Evolutionary conservation across 2,329 filamentous ascomycete species (phyloP), one percentile per base, ranked within the genome.

Genomic region (Graphium sp.): DNA sequence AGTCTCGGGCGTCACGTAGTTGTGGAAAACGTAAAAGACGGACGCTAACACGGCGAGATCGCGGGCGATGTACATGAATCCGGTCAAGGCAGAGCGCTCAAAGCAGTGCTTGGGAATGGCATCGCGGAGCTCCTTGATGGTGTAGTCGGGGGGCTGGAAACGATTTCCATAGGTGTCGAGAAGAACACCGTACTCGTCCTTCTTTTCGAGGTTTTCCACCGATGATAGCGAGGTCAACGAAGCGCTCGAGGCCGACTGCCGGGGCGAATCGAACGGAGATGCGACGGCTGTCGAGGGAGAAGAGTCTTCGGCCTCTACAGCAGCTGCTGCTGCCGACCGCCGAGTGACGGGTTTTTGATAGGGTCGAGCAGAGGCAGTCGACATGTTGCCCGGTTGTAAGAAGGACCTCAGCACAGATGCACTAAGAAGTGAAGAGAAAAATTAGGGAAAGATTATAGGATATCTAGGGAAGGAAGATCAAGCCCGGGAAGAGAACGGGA

Each of bases 61-160:
- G 36, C 87, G 75, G 46, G 73, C 66, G 43, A 95, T 85, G 56
- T 95, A 95, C 46, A 50, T 58, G 48, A 94, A 62, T 39, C 85
- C 78, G 39, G 60, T 72, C 39, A 71, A 50, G 35, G 70, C 80
- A 26, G 82, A 92, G 35, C 89, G 78, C 62, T 94, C 66, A 55
- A 79, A 95, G 69, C 89, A 98, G 66, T 94, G 89, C 56, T 85
- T 83, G 39, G 89, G 89, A 41, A 98, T 98, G 50, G 89, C 89
- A 58, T 93, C 80, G 46, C 83, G 77, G 49, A 98, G 87, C 49
- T 98, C 72, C 66, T 93, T 93, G 67, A 98, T 92, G 49, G 84
- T 92, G 63, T 79, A 98, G 57, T 95, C 77, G 41, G 89, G 89
- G 32, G 92, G 66, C 53, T 82, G 65, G 62, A 98, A 98, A 46